phyloP scores from a whole-genome alignment of 805 yeast genomes.

The Barnettozyma sucrosica region DNA sequence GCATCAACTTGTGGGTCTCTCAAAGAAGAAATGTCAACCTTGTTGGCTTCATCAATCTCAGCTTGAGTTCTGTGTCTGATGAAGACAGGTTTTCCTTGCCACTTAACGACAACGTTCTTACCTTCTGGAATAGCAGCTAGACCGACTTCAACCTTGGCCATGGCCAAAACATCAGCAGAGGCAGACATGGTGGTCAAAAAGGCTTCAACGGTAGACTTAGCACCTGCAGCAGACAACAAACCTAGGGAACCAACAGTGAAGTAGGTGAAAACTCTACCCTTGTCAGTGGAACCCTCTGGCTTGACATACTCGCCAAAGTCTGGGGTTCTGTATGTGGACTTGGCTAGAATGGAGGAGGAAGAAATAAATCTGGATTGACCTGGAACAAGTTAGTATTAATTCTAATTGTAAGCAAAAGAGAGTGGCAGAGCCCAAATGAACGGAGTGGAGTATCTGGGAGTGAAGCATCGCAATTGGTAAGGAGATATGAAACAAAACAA shows the following conservation, averaged over 20 bases:
- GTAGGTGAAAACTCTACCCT: conserved; percentile 82
- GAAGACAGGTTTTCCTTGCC: conserved; percentile 99
- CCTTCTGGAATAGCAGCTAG: conserved; percentile 92
- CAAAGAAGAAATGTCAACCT: conserved; percentile 65
- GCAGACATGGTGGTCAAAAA: conserved; percentile 94
- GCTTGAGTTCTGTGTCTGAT: conserved; percentile 95
- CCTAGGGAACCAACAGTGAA: conserved; percentile 98
- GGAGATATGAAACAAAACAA: neutral
- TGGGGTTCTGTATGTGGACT: conserved; percentile 85
- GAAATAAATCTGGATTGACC: conserved; percentile 27
- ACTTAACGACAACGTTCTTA: conserved; percentile 95
- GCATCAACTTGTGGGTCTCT: conserved; percentile 94
- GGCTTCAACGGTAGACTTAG: conserved; percentile 91
- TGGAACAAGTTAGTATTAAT: conserved; percentile 10
- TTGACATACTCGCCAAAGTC: conserved; percentile 79
- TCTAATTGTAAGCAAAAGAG: neutral
- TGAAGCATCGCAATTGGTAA: neutral
- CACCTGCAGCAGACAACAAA: conserved; percentile 85
- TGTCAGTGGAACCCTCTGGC: conserved; percentile 63
- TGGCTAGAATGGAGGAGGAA: conserved; percentile 41
- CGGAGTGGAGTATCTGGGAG: neutral
- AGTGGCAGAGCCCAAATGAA: neutral
- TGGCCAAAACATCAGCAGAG: conserved; percentile 96
- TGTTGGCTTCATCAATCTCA: conserved; percentile 93
- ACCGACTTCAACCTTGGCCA: conserved; percentile 99